phyloP scores from a whole-genome alignment of 192 early-diverging fungal species.

The Chytriomyces sp. region DNA sequence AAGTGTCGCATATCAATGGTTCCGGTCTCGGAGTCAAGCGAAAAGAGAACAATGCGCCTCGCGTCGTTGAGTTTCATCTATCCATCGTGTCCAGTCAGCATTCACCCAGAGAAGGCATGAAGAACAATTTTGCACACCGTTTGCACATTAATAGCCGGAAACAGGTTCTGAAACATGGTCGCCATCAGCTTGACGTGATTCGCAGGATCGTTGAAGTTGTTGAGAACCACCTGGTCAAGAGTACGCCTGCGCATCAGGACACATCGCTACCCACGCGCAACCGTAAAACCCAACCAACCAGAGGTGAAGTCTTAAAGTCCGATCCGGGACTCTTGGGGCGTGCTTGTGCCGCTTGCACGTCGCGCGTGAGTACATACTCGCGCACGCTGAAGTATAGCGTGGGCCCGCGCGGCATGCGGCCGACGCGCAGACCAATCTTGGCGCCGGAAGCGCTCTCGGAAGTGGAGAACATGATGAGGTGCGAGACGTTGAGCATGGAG shows the following conservation, averaged over 20 bases:
- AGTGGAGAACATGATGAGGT: constrained; percentile 86
- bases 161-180: constrained; percentile 95
- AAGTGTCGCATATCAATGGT: constrained; percentile 95
- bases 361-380: constrained; percentile 79
- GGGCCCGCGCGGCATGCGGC: constrained; percentile 86
- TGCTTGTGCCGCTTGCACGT: constrained; percentile 79
- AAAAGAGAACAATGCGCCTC: constrained; percentile 88
- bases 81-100: neutral
- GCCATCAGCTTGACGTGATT: constrained; percentile 89
- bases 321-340: constrained; percentile 74
- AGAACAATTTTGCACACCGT: constrained; percentile 54
- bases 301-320: constrained; percentile 77
- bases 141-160: constrained; percentile 92
- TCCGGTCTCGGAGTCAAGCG: constrained; percentile 78
- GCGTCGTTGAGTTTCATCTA: constrained; percentile 90
- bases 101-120: constrained; percentile 5
- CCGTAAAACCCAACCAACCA: constrained; percentile 61
- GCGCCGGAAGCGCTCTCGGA: constrained; percentile 62
- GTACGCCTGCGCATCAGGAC: neutral
- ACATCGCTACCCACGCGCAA: constrained; percentile 34
- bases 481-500: constrained; percentile 81
- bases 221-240: constrained; percentile 63
- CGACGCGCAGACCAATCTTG: constrained; percentile 79
- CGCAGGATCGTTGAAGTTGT: constrained; percentile 72
- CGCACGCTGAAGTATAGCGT: constrained; percentile 85